phyloP scores from a whole-genome alignment of 345 rosid species.

The Hirschfeldia incana region DNA sequence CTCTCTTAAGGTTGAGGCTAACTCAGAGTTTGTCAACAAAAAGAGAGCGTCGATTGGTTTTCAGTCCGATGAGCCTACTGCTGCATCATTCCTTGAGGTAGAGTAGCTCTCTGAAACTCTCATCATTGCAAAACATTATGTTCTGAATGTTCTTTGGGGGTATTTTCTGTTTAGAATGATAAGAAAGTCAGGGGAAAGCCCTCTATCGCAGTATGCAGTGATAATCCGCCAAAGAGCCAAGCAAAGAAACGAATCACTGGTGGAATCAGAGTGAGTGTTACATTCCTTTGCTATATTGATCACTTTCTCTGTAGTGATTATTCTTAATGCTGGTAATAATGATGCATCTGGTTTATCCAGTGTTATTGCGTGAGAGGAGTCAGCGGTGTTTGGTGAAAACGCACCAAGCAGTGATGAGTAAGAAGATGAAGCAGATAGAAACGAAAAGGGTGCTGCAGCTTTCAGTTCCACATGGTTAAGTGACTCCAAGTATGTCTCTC shows the following conservation, averaged over 20 bases:
- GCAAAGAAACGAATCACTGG: constrained; percentile 66
- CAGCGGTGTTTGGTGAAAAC: constrained; percentile 57
- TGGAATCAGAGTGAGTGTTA: constrained; percentile 75
- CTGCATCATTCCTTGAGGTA: constrained; percentile 69
- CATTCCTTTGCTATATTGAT: not conserved
- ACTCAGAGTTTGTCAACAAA: constrained; percentile 59
- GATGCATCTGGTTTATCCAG: constrained; percentile 54
- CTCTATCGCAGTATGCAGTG: constrained; percentile 55
- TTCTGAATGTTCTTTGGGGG: constrained; percentile 8
- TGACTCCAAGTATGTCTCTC: constrained; percentile 55
- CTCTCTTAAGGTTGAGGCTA: constrained; percentile 68
- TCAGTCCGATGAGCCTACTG: constrained; percentile 73
- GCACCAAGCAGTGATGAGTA: constrained; percentile 50
- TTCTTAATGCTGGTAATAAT: too few relatives aligned
- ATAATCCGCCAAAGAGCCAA: constrained; percentile 64
- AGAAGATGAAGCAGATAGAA: constrained; percentile 53
- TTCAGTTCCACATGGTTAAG: constrained; percentile 83
- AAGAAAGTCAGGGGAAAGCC: too few relatives aligned
- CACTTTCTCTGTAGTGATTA: too few relatives aligned
- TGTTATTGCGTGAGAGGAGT: constrained; percentile 74
- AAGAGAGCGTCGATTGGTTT: constrained; percentile 56
- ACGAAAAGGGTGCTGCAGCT: constrained; percentile 56
- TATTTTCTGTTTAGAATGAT: constrained; percentile 51
- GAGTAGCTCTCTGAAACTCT: too few relatives aligned
- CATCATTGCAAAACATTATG: too few relatives aligned